Evolutionary conservation across 108 stramenopile genomes (phyloP), one percentile per base, ranked within the genome.

Genomic region (Skeletonema potamos): DNA sequence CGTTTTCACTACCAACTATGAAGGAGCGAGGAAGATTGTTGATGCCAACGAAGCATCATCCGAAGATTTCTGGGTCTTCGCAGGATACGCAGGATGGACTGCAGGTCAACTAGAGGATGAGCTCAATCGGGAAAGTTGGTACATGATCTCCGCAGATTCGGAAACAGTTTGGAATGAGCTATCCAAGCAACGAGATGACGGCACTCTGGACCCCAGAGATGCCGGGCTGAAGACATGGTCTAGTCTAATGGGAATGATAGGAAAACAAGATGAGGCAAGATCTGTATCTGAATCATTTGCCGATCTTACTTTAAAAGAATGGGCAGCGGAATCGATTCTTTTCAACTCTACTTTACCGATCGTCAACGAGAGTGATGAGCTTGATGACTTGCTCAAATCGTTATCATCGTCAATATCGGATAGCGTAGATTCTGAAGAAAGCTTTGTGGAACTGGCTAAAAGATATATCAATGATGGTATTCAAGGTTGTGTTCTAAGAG

Each of bases 271-370:
- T 17, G 64, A 64, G 51, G 56, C 72, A 13, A 28, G 13, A 17
- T 28, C 28, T 15, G 30, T 30, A n/a, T 44, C 61, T n/a, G 68
- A 72, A 13, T 33, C 64, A 20, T 88, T 86, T 74, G 61, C 73
- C 37, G 87, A 88, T 55, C 66, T 84, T 2, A 88, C 81, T 83
- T 56, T 88, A 41, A 85, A 84, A 48, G 83, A 84, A 67, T 88
- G 87, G 87, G 77, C 70, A 36, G 78, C 62, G 11, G 66, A 82
- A 18, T 39, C 62, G 18, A 66, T 56, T 20, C 57, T 56, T 2
- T 58, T 58, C 56, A 58, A 66, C 56, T 66, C 56, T 32, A 28
- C 56, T 4, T 41, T 41, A 41, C 39, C 39, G 2, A 3, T 41
- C 0, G 39, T 41, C 15, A 41, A 41, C 39, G 39, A 41, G 15